These are phyloP conservation scores for Kodamaea sp. DNA, from an alignment of 1,139 yeast species.

Conservation along the genomic window DNA sequence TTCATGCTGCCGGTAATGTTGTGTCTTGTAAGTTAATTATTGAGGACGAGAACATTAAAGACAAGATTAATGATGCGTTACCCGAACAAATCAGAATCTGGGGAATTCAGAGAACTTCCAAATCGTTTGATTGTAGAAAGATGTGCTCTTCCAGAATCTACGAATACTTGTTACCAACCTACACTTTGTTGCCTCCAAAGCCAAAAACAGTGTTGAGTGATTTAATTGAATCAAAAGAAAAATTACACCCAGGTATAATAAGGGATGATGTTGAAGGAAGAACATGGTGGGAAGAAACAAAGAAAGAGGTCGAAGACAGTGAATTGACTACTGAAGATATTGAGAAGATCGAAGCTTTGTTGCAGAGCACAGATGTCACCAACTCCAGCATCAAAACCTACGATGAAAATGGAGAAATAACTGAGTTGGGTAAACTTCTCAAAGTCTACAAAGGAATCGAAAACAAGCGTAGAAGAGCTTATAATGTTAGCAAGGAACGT, in stretches of 20 bases:
- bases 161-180: constrained; percentile 91
- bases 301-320: constrained; percentile 43
- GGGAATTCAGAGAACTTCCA: constrained; percentile 90
- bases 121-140: constrained; percentile 91
- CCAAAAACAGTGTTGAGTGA: constrained; percentile 67
- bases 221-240: constrained; percentile 55
- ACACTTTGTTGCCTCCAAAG: constrained; percentile 86
- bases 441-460: constrained; percentile 66
- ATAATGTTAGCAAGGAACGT: constrained; percentile 62
- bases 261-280: constrained; percentile 68
- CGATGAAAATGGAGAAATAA: constrained; percentile 38
- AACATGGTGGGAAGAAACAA: constrained; percentile 68
- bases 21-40: constrained; percentile 84
- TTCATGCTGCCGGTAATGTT: constrained; percentile 97
- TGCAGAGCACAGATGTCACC: constrained; percentile 15
- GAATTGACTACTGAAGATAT: constrained; percentile 51
- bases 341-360: constrained; percentile 13
- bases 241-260: constrained; percentile 57
- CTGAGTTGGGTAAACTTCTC: constrained; percentile 46
- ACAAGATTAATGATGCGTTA: constrained; percentile 68
- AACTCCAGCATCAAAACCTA: constrained; percentile 22
- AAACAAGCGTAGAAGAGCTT: constrained; percentile 66
- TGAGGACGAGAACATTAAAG: constrained; percentile 78
- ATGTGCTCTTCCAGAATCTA: constrained; percentile 93
- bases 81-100: constrained; percentile 90